A percentile compares a stretch with the other conserved stretches of the same genome.
Evolutionary conservation across 106 monocot genomes (phyloP).

Genomic region (Ottelia alismoides): DNA sequence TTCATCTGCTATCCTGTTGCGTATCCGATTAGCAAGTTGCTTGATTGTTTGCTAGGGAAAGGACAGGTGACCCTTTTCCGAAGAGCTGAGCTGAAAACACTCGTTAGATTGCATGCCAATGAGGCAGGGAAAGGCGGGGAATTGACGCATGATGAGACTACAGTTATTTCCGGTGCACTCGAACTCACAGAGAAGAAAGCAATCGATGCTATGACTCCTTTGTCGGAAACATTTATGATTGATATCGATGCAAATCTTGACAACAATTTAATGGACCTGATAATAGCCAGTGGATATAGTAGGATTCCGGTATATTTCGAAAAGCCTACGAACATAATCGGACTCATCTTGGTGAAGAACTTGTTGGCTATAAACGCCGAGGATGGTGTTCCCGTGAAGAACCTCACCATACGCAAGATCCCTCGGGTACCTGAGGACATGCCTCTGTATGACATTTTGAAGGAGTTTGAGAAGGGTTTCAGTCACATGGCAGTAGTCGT

Average conservation of each 20-base stretch:
- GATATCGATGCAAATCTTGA: background rate
- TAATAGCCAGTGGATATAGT: slow-evolving; percentile 86
- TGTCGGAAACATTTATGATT: slow-evolving; percentile 73
- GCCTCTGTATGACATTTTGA: slow-evolving; percentile 2
- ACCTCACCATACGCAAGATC: slow-evolving; percentile 88
- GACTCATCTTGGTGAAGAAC: slow-evolving; percentile 91
- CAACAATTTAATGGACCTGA: slow-evolving; percentile 60
- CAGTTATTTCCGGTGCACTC: slow-evolving; percentile 94
- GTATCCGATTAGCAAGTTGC: slow-evolving; percentile 97
- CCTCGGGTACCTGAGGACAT: slow-evolving; percentile 34
- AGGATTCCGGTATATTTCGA: slow-evolving; percentile 91
- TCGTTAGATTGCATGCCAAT: slow-evolving; percentile 88
- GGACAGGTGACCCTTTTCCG: slow-evolving; percentile 82
- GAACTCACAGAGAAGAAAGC: slow-evolving; percentile 76
- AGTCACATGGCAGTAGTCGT: slow-evolving; percentile 1
- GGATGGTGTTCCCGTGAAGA: slow-evolving; percentile 64
- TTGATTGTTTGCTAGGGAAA: slow-evolving; percentile 72
- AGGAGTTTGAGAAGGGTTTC: slow-evolving; percentile 1
- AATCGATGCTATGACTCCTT: slow-evolving; percentile 87
- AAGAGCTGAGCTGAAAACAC: slow-evolving; percentile 94
- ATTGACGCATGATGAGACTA: slow-evolving; percentile 97
- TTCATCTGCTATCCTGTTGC: slow-evolving; percentile 92
- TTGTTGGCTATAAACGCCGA: slow-evolving; percentile 45
- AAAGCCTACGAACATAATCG: slow-evolving; percentile 80
- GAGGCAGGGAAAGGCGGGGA: slow-evolving; percentile 99